These are phyloP conservation scores for Ruellia speciosa DNA, from an alignment of 305 asterid genomes.

Conservation along the genomic window DNA sequence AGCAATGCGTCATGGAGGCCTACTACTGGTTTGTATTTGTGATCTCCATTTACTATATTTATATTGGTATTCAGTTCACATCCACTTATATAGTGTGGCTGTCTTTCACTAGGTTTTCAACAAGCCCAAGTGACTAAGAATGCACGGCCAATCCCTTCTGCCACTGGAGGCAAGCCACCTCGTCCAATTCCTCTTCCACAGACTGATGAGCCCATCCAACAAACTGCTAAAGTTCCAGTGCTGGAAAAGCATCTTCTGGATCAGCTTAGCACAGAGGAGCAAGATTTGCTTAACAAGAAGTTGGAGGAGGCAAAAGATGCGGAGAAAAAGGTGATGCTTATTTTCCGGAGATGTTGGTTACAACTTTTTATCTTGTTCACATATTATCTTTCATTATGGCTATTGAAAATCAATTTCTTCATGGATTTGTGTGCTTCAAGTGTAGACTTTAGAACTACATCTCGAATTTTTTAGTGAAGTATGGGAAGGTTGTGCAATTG, in stretches of 20 bases:
- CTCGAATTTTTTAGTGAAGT: neutral
- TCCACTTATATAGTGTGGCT: neutral
- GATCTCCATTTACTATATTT: neutral
- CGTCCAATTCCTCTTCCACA: constrained; percentile 78
- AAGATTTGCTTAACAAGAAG: constrained; percentile 63
- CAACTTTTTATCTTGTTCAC: neutral
- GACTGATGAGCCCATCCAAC: constrained; percentile 66
- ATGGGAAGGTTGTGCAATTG: neutral
- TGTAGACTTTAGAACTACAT: neutral
- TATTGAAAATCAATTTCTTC: neutral
- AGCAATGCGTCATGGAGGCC: constrained; percentile 62
- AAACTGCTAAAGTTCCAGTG: constrained; percentile 74
- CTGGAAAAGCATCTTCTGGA: constrained; percentile 83
- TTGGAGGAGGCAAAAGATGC: constrained; percentile 89
- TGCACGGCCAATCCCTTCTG: constrained; percentile 36
- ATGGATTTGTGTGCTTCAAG: neutral
- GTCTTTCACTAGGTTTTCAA: constrained; percentile 44
- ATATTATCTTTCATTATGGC: neutral
- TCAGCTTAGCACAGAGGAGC: constrained; percentile 94
- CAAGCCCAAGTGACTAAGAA: constrained; percentile 50
- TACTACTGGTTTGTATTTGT: constrained; percentile 42
- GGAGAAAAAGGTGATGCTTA: constrained; percentile 64
- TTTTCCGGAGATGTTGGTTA: too few species aligned
- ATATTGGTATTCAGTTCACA: neutral
- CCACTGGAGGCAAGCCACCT: constrained; percentile 66